Percentiles rank a stretch among this genome's conserved stretches.
Evolutionary conservation across 164 flowering plant genomes (phyloP).

Genomic region (Platanus orientalis): DNA sequence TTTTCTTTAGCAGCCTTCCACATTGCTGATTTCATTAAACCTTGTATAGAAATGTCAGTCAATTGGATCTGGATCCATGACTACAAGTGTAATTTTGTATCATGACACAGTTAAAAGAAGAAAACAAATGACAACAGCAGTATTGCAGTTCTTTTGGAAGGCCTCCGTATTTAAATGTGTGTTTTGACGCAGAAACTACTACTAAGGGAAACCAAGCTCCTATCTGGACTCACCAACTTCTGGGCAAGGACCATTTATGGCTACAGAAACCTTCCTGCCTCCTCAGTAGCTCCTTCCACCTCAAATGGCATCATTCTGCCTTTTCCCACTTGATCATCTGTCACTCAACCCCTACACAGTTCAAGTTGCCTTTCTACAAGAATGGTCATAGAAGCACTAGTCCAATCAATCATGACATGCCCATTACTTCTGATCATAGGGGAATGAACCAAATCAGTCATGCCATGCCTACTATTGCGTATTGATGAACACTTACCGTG

Average conservation of each 20-base stretch:
- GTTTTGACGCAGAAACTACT: constrained; percentile 81
- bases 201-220: constrained; percentile 55
- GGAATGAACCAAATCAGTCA: constrained; percentile 36
- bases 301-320: constrained; percentile 61
- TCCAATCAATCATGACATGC: constrained; percentile 52
- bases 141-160: constrained; percentile 27
- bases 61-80: constrained; percentile 6
- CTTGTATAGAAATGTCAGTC: not conserved
- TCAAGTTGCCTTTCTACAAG: constrained; percentile 43
- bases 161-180: constrained; percentile 41
- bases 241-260: constrained; percentile 45
- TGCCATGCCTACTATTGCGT: constrained; percentile 58
- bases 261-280: constrained; percentile 52
- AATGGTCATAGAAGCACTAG: constrained; percentile 47
- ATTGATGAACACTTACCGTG: constrained; percentile 56
- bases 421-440: constrained; percentile 39
- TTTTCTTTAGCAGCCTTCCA: not conserved
- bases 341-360: constrained; percentile 46
- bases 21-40: not conserved
- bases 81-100: constrained; percentile 13
- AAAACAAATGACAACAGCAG: constrained; percentile 19
- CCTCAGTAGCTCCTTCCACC: constrained; percentile 45
- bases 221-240: constrained; percentile 39
- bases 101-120: constrained; percentile 15
- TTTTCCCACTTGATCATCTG: constrained; percentile 45